Base-by-base conservation (phyloP, 169 alveolate genomes). In the Besnoitia besnoiti region DNA sequence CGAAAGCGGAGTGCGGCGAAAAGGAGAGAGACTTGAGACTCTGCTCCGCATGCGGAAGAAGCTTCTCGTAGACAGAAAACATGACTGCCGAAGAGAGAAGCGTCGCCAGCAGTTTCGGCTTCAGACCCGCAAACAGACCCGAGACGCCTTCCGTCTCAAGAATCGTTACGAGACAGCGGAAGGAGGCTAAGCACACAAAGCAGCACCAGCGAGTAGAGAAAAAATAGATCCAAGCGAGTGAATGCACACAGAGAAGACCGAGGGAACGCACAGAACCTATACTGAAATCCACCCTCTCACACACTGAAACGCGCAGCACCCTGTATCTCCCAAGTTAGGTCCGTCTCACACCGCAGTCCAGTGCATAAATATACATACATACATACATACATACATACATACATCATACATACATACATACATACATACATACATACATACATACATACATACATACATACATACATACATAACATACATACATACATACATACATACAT, bases 51-150 rank as follows among this genome's bases (percentile, higher is more conserved):
- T 61, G 47, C 44, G 93, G 93, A 19, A 40, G 94, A 35, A 80
- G 85, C 49, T 84, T 89, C 46, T 88, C 95, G 80, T 88, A 89
- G 84, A 88, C 93, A 10, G 90, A 67, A 62, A 89, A 91, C 94
- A 91, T 91, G 49, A 91, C 82, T 30, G 94, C 94, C 37, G 94
- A 91, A 8, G 94, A 91, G 40, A 67, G 61, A 44, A 82, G 47
- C 3, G 94, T 91, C 75, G 94, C 94, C 49, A 90, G 49, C 35
- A 91, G 91, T 84, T 91, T 91, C 62, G 94, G 84, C 46, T 89
- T 91, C 89, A 91, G 42, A 51, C 94, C 94, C n/a, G 94, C 87
- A 51, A 62, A 91, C 39, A 91, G 94, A 30, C 94, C 94, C 12
- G 79, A 49, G 8, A 67, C 85, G 61, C 94, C 94, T 50, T 91